Conservation (phyloP, 805 yeast species). For the Candida sithepensis region DNA sequence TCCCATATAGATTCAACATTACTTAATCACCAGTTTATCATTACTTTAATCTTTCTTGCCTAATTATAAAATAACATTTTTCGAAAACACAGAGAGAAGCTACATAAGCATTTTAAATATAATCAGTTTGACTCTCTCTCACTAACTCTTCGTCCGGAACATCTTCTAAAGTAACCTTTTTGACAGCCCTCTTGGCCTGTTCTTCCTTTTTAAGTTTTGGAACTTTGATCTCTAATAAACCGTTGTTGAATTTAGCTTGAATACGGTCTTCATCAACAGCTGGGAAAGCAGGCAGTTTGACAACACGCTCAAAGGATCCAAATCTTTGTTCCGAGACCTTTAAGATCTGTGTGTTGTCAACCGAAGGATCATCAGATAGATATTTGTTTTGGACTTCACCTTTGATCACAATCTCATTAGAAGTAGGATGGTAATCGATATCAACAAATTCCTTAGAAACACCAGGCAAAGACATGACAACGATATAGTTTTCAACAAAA, state of each 20-base stretch:
- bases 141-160: conserved; percentile 30
- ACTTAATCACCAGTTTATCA: too few relatives aligned
- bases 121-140: conserved; percentile 18
- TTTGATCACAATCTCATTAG: conserved; percentile 48
- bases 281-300: conserved; percentile 53
- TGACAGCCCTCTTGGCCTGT: conserved; percentile 16
- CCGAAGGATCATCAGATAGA: conserved; percentile 31
- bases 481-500: conserved; percentile 39
- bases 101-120: background rate
- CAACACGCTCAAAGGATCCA: conserved; percentile 54
- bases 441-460: conserved; percentile 49
- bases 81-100: too few relatives aligned
- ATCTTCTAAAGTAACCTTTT: conserved; percentile 26
- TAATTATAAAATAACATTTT: too few relatives aligned
- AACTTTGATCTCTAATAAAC: conserved; percentile 47
- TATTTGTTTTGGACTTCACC: conserved; percentile 43
- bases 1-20: too few relatives aligned
- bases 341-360: conserved; percentile 31
- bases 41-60: too few relatives aligned
- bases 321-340: conserved; percentile 52
- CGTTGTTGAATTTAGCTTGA: conserved; percentile 50
- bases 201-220: conserved; percentile 38
- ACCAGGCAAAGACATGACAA: conserved; percentile 57
- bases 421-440: conserved; percentile 57
- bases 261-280: conserved; percentile 50